Base-by-base conservation (phyloP, 2,329 filamentous ascomycete genomes). In the Saccharata proteae region DNA sequence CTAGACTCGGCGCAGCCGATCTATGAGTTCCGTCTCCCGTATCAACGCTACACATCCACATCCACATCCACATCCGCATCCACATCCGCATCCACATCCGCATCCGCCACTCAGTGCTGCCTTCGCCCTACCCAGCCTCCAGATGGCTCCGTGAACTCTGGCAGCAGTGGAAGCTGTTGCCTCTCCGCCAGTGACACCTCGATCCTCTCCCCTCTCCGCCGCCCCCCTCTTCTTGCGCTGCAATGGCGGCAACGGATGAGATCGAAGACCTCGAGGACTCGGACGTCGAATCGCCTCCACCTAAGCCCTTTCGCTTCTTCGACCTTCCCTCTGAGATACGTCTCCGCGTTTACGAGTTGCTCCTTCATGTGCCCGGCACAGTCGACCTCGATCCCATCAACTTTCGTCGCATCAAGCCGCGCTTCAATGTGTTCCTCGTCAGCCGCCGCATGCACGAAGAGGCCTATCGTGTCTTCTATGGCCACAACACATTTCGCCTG, bases 351-450 rank as follows among this genome's bases (percentile, higher is more conserved):
- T 67, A 68, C 43, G 48, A 57, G 35, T 49, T 57, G 26, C 45
- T 63, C 21, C 57, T 71, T 29, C 53, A 62, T 29, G 61, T 65
- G 16, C 65, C 68, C 15, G 49, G 58, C 12, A 67, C 76, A 1
- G 54, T 82, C 29, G 79, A 85, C 44, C 65, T 85, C 12, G 72
- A 77, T 33, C 73, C 74, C 0, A 59, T 66, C 18, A 82, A 80
- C 49, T 71, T 74, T 50, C 73, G 70, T 46, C 62, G 64, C 21
- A 64, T 80, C 63, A 68, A 49, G 58, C 69, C 46, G 23, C 58
- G 48, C 25, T 61, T 85, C 32, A 74, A 77, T 33, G 51, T 85
- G 20, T 84, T 83, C 44, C 76, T 77, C 9, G 74, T 67, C 22
- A 75, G 54, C 56, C 46, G 48, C 12, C 59, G 53, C 23, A 54